phyloP scores from a whole-genome alignment of 306 rosid species.

The Coriaria nepalensis region DNA sequence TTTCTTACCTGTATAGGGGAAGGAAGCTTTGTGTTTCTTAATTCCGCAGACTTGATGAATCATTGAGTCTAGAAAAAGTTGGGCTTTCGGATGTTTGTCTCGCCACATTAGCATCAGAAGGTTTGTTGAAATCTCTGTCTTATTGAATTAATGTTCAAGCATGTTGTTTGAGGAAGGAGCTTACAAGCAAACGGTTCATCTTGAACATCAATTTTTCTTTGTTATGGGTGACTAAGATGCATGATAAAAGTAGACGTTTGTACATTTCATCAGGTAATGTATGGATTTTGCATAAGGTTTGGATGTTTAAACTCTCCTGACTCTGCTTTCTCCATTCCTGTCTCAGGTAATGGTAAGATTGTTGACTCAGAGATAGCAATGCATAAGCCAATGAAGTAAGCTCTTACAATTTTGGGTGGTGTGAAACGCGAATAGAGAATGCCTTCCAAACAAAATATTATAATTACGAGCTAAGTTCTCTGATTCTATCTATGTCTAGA shows the following conservation, averaged over 20 bases:
- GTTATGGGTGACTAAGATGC: too few species aligned
- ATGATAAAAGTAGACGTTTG: too few species aligned
- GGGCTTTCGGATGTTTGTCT: slow-evolving; percentile 80
- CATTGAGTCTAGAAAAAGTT: slow-evolving; percentile 52
- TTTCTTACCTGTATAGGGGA: not conserved
- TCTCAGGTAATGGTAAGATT: slow-evolving; percentile 21
- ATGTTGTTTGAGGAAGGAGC: too few species aligned
- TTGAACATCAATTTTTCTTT: too few species aligned
- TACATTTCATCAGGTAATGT: too few species aligned
- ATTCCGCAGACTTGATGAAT: slow-evolving; percentile 48
- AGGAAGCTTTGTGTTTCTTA: slow-evolving; percentile 16
- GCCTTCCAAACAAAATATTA: not conserved
- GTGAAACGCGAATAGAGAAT: not conserved
- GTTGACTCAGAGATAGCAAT: slow-evolving; percentile 22
- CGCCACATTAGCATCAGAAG: slow-evolving; percentile 68
- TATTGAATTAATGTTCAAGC: too few species aligned
- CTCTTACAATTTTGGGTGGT: slow-evolving; percentile 14
- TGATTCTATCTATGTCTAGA: not conserved
- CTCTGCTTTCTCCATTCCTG: not conserved
- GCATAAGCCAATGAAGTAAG: slow-evolving; percentile 33
- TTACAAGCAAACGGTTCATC: too few species aligned
- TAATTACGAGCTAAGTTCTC: too few species aligned
- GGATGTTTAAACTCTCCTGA: too few species aligned
- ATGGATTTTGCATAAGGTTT: too few species aligned
- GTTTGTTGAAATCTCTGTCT: too few species aligned